Base-by-base conservation (phyloP, 148 eudicot species). In the Arctostaphylos glauca region DNA sequence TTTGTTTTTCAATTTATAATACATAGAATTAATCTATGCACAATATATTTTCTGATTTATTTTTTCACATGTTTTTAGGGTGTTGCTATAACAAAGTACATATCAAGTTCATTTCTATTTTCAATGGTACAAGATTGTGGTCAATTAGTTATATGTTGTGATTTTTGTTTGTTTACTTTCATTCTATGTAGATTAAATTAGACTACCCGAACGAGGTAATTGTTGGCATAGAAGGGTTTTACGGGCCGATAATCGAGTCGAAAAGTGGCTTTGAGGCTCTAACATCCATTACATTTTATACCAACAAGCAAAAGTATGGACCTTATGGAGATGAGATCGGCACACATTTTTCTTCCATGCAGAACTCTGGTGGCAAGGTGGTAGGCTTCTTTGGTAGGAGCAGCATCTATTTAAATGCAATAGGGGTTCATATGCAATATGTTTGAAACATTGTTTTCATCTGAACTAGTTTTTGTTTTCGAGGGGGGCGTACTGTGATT, bases 391-490 rank as follows among this genome's bases (percentile, higher is more conserved):
- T 38, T 53, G 85, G 85, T 12, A 78, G 21, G 31, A 54, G 52
- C 48, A 53, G 76, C n/a, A 13, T 21, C 3, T 78, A 31, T 58
- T 43, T 83, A 44, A 78, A 56, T 70, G 78, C 77, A 10, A 83
- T 83, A 0, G 85, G 85, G 0, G 71, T 83, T 50, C 82, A 83
- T 55, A 70, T 83, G 85, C 77, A 66, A 12, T 83, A 83, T 70
- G 2, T 41, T 44, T 76, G 49, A 83, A 80, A n/a, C n/a, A n/a
- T n/a, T n/a, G 64, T 5, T 53, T 54, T 77, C 67, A 9, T 60
- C 9, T n/a, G n/a, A n/a, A n/a, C 14, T 2, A 0, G 25, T 49
- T n/a, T 48, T n/a, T 31, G 43, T 9, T 49, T 14, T 23, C 56
- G 4, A n/a, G n/a, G n/a, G n/a, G n/a, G n/a, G n/a, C n/a, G n/a